These are phyloP conservation scores for Limtongozyma cylindracea DNA, from an alignment of 805 yeast genomes.

Conservation along the genomic window DNA sequence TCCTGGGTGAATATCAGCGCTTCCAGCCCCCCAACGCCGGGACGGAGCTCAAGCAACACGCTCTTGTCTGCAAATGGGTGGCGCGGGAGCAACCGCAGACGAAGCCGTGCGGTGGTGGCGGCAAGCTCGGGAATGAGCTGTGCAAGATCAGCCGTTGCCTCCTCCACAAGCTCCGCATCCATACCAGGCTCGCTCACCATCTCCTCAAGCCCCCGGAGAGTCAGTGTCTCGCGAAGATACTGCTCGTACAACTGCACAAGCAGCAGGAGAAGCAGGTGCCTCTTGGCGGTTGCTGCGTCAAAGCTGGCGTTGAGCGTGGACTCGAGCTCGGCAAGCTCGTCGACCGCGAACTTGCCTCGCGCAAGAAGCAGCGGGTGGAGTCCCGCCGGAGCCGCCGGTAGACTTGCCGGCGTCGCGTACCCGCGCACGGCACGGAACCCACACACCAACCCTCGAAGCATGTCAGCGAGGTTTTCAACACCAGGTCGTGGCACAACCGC, in stretches of 20 bases:
- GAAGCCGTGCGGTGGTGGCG: constrained; percentile 17
- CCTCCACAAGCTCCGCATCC: constrained; percentile 19
- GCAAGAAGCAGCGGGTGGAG: constrained; percentile 15
- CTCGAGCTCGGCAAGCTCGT: constrained; percentile 8
- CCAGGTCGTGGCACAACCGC: too few relatives aligned
- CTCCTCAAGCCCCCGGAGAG: constrained; percentile 6
- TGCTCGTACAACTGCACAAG: constrained; percentile 9
- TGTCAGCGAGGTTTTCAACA: too few relatives aligned
- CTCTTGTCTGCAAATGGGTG: constrained; percentile 55
- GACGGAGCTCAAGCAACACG: constrained; percentile 65
- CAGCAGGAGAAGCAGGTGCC: constrained; percentile 8
- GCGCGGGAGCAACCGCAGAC: constrained; percentile 42
- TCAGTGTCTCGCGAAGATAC: constrained; percentile 7
- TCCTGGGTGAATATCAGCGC: constrained; percentile 75
- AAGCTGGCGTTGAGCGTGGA: constrained; percentile 7
- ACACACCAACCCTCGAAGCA: too few relatives aligned
- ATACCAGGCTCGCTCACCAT: constrained; percentile 6
- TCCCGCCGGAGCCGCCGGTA: too few relatives aligned
- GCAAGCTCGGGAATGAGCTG: constrained; percentile 17
- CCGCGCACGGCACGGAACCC: too few relatives aligned
- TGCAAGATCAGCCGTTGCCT: constrained; percentile 37
- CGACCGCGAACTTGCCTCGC: constrained; percentile 9
- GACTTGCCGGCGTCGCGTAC: too few relatives aligned
- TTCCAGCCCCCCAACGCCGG: constrained; percentile 93
- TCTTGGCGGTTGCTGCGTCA: constrained; percentile 9